Evolutionary conservation across 192 early-diverging fungal genomes (phyloP), one percentile per base, ranked within the genome.

Genomic region (Linnemannia zychae): DNA sequence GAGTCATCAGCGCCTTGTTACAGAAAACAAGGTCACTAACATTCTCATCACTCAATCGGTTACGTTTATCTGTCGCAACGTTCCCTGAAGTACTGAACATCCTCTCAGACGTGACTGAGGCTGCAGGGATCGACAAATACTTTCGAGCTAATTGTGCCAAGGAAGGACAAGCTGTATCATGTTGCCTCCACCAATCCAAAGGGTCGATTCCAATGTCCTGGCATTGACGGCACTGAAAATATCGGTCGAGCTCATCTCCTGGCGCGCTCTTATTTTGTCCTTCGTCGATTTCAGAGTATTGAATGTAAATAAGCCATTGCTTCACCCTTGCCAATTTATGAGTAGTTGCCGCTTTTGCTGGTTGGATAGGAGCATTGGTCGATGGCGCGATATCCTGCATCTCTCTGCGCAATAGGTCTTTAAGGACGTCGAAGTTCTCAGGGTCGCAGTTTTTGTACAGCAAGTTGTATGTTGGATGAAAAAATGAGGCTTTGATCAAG

Each of bases 111-210:
- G 72, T 36, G 7, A 80, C 60, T 38, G 79, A 80, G 13, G 72
- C 70, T 34, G 80, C 34, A 7, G 74, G 53, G 60, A 76, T 76
- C 33, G 74, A 81, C 24, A 81, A 67, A 38, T 81, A 76, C 38
- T 76, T 76, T 46, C 53, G 18, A 31, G 73, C 80, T 17, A 81
- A 36, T n/a, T 52, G 22, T 22, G 66, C 53, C 74, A 81, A 33
- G 47, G 38, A 34, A 0, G 74, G 74, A 44, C 71, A 75, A n/a
- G 33, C 53, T 71, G 72, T 48, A 37, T 31, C 22, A 33, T 81
- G 72, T 31, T 75, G 34, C 15, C 24, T 40, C 67, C 67, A 81
- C 74, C 73, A 81, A 48, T 71, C 33, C 31, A 81, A 16, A 44
- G 73, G 68, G 48, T 81, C 28, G 66, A 77, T 22, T 9, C 9